Evolutionary conservation across 495 filamentous ascomycete genomes (phyloP), one percentile per base, ranked within the genome.

Genomic region (Penicillium argentinense): DNA sequence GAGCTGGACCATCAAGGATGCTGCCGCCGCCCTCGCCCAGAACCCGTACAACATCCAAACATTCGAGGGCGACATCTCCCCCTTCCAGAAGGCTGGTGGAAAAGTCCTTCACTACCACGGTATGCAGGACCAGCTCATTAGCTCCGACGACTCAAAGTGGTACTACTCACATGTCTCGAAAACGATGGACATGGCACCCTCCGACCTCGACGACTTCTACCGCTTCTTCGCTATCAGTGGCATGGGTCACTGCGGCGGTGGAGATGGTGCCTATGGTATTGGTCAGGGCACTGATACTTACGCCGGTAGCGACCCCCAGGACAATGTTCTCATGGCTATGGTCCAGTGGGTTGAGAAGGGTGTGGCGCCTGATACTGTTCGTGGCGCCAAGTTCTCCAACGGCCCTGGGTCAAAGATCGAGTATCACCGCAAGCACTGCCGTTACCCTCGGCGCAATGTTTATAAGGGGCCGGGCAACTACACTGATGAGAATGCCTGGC

Each of bases 261-360:
- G 79, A 6, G 68, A 73, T n/a, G 81, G 81, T 0, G 80, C 77
- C 0, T 45, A 37, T 56, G 68, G 69, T 14, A 75, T 84, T 43
- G 78, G 80, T 0, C 75, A 82, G 54, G 63, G 58, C 2, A 46
- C 53, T 1, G 21, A 14, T 3, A 60, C 63, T 0, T 64, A 65
- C 11, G 60, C 54, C 18, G 60, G 63, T 1, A 58, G 29, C 9
- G 51, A 70, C 9, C 69, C 66, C 0, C 56, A 66, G 30, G 53
- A 65, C 22, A 77, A 78, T 49, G 72, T 79, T 1, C 66, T 82
- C 9, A 74, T 73, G 52, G 75, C 79, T 3, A 64, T 86, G 57
- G 76, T 84, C 8, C 55, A 62, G 11, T 85, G 81, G 83, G 80
- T 84, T 1, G 83, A 86, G 59, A 62, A 80, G 1, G 79, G 74